A percentile compares a stretch with the other conserved stretches of the same genome.
These are phyloP conservation scores for apple (Malus domestica) DNA, from an alignment of 306 rosid species.

Conservation along the genomic window DNA sequence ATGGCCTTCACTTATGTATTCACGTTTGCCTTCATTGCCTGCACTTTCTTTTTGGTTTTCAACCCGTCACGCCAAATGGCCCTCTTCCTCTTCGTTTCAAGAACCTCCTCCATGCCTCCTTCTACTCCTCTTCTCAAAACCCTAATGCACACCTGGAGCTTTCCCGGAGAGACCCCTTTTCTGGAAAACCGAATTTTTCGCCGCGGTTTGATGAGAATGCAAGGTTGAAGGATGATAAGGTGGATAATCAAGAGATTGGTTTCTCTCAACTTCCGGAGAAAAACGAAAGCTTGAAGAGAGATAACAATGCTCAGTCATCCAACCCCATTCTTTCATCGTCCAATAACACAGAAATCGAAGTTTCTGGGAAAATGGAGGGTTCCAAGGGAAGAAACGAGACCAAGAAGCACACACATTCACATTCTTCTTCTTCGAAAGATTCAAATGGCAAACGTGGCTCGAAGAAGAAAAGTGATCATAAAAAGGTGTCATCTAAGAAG, in stretches of 20 bases:
- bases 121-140: not conserved
- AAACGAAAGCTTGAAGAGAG: not conserved
- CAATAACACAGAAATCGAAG: not conserved
- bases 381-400: not conserved
- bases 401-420: not conserved
- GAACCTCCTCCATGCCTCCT: constrained; percentile 5
- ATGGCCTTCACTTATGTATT: constrained; percentile 4
- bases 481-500: not conserved
- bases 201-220: not conserved
- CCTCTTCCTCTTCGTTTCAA: constrained; percentile 8
- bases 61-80: not conserved
- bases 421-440: not conserved
- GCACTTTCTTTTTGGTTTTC: constrained; percentile 13
- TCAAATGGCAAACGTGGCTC: not conserved
- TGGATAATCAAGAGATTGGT: not conserved
- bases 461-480: not conserved
- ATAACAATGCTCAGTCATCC: not conserved
- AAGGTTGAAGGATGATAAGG: not conserved
- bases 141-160: not conserved
- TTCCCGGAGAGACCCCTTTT: not conserved
- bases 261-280: not conserved
- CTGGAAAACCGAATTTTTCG: not conserved
- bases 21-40: not conserved
- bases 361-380: not conserved
- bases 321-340: not conserved